Evolutionary conservation across 2,329 filamentous ascomycete genomes (phyloP), one percentile per base, ranked within the genome.

Genomic region (Herpotrichia juniperi): DNA sequence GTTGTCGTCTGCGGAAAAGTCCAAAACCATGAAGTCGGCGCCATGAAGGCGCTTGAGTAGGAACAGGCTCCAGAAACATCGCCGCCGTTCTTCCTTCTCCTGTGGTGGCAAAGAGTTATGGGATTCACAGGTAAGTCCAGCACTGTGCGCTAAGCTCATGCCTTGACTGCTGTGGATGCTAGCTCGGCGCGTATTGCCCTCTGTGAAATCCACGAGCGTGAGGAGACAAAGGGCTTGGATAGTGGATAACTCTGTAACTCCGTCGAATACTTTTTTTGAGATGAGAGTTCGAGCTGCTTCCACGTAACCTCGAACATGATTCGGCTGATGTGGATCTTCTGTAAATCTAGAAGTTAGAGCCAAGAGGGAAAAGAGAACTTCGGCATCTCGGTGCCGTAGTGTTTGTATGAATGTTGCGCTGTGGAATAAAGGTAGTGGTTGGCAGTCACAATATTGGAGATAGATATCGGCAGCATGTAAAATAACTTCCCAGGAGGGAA

Each of bases 31-130:
- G 37, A 40, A 40, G n/a, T 40, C 37, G 19, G 37, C 37, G 21
- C 37, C 37, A 25, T 40, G 37, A 19, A 40, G 11, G 11, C 37
- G 10, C 21, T 40, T 40, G 6, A 40, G 19, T n/a, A 40, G 11
- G 12, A 40, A 40, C 9, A 40, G 12, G 16, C 37, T 40, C 37
- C 37, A 40, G 21, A 40, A 40, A 40, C 37, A 40, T 40, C 37
- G 5, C 19, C 37, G 5, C 6, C 37, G 37, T 40, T 40, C 37
- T 25, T 40, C 37, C 21, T 40, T 22, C 37, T 40, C 37, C 6
- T 40, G 37, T n/a, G 21, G 7, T 40, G 37, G 21, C 14, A 40
- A 11, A 7, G 37, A 10, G 10, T 24, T 10, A n/a, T 22, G 37
- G 9, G 21, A 40, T 40, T 40, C 37, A n/a, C 9, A 40, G 6